Conservation (phyloP, 768 basidiomycete species). For the Trametes punicea region DNA sequence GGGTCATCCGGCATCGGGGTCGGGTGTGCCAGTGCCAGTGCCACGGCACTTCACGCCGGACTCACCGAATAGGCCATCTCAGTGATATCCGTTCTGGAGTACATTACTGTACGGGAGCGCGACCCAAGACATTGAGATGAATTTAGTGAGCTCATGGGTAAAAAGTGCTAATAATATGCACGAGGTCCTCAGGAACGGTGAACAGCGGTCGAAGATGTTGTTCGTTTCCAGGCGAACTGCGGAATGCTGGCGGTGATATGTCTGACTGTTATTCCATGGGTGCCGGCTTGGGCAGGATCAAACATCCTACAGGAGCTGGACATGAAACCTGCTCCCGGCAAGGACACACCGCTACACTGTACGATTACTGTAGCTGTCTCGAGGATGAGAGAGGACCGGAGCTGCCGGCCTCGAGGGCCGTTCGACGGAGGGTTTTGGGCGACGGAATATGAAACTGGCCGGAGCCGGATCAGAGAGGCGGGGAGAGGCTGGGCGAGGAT, state of each 20-base stretch:
- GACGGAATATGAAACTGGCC: neutral
- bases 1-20: too few relatives aligned
- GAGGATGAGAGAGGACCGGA: neutral
- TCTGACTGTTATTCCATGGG: neutral
- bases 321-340: neutral
- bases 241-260: slow-evolving; percentile 3
- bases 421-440: neutral
- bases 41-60: too few relatives aligned
- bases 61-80: neutral
- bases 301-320: too few relatives aligned
- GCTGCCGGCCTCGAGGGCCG: neutral
- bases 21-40: too few relatives aligned
- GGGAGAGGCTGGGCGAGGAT: neutral
- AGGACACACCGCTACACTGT: neutral
- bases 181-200: neutral
- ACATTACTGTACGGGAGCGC: too few relatives aligned
- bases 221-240: slow-evolving; percentile 12
- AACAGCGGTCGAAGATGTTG: neutral
- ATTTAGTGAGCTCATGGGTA: neutral
- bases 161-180: slow-evolving; percentile 1
- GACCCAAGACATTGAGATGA: too few relatives aligned
- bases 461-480: neutral
- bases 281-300: slow-evolving; percentile 1
- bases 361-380: neutral
- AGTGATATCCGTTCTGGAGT: too few relatives aligned